These are phyloP conservation scores for Cucumis melo DNA, from an alignment of 306 rosid genomes.

Conservation along the genomic window DNA sequence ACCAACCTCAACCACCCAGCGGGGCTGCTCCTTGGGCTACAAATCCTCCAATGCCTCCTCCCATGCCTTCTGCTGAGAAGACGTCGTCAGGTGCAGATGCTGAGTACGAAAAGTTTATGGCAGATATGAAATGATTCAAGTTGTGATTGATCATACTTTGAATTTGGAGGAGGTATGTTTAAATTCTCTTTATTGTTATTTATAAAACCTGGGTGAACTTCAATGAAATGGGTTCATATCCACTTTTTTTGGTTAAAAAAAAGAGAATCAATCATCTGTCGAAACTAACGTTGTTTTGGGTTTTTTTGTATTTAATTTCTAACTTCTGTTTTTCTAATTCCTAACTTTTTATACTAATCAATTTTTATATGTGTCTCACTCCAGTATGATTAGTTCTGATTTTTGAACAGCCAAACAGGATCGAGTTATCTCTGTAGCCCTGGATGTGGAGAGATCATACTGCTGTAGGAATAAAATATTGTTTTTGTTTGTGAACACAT, in stretches of 20 bases:
- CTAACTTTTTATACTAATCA: neutral
- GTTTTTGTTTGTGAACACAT: neutral
- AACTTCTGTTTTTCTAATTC: neutral
- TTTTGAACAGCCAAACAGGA: slow-evolving; percentile 10
- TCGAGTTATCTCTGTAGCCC: slow-evolving; percentile 7
- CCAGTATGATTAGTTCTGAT: neutral
- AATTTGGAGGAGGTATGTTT: slow-evolving; percentile 33
- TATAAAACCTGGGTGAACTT: neutral
- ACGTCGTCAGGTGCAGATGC: slow-evolving; percentile 61
- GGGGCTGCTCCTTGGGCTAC: slow-evolving; percentile 68
- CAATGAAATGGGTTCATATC: neutral
- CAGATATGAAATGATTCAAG: slow-evolving; percentile 74
- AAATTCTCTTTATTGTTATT: neutral
- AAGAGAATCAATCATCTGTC: neutral
- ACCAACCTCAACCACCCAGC: slow-evolving; percentile 39
- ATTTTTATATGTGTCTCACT: slow-evolving; percentile 2
- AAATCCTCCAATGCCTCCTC: slow-evolving; percentile 43
- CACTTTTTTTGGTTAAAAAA: neutral
- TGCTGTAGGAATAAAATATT: slow-evolving; percentile 5
- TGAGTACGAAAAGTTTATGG: slow-evolving; percentile 95
- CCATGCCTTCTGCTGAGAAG: slow-evolving; percentile 47
- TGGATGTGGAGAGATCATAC: slow-evolving; percentile 7
- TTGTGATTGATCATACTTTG: slow-evolving; percentile 5
- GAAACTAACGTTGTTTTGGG: neutral
- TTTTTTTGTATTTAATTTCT: neutral